phyloP scores from a whole-genome alignment of 2,329 filamentous ascomycete species.

The Xylariomycetidae sp. region DNA sequence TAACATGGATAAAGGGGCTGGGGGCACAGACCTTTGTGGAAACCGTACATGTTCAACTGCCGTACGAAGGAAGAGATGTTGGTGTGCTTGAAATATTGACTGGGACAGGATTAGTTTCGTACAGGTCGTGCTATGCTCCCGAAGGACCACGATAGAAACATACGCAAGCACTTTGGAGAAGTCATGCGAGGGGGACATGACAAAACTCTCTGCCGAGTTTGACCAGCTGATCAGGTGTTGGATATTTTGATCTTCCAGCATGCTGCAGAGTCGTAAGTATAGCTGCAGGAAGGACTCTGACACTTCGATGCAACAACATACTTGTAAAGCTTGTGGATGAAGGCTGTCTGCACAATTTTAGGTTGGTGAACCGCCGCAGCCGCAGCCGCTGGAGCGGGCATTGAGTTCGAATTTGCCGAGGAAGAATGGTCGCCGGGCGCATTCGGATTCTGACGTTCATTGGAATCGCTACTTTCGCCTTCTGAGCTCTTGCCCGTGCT shows the following conservation, averaged over 20 bases:
- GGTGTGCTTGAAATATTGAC: conserved; percentile 98
- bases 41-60: conserved; percentile 98
- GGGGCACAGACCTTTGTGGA: conserved; percentile 77
- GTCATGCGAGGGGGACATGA: conserved; percentile 96
- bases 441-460: conserved; percentile 31
- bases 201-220: conserved; percentile 88
- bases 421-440: conserved; percentile 34
- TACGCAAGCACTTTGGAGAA: conserved; percentile 98
- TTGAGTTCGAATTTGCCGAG: conserved; percentile 31
- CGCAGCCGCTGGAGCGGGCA: conserved; percentile 53
- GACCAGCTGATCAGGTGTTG: conserved; percentile 98
- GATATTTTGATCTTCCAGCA: conserved; percentile 92
- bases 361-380: conserved; percentile 81
- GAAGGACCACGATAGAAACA: conserved; percentile 33
- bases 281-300: too few species aligned
- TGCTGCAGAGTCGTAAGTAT: conserved; percentile 50
- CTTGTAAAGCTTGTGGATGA: conserved; percentile 99
- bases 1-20: conserved; percentile 2
- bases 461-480: conserved; percentile 33
- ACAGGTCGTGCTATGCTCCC: conserved; percentile 5
- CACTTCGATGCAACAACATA: conserved; percentile 52
- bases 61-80: conserved; percentile 98
- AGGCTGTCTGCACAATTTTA: conserved; percentile 96
- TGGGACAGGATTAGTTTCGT: conserved; percentile 33
- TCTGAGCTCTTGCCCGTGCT: conserved; percentile 42